Percentiles rank a stretch among this genome's conserved stretches.
phyloP scores from a whole-genome alignment of 768 basidiomycete species.

The Kwoniella sp. region DNA sequence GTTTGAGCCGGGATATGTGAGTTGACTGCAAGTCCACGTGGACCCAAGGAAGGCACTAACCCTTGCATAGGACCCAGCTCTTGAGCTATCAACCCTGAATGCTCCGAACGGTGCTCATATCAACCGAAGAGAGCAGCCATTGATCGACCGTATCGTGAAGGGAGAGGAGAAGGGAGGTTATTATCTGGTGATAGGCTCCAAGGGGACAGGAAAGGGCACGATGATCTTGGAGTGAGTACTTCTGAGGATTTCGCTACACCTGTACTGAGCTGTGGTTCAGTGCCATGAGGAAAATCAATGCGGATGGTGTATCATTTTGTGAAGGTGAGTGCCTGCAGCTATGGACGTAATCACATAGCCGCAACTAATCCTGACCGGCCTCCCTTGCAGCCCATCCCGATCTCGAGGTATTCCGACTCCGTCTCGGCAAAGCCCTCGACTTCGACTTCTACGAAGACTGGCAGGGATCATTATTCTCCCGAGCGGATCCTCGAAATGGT shows the following conservation, averaged over 20 bases:
- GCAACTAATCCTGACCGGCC: background rate
- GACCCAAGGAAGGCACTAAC: constrained; percentile 56
- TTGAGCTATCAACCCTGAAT: constrained; percentile 42
- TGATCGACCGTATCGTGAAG: constrained; percentile 75
- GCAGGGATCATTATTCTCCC: constrained; percentile 69
- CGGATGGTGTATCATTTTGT: constrained; percentile 60
- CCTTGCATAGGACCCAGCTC: constrained; percentile 37
- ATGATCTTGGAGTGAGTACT: constrained; percentile 72
- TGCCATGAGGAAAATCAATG: constrained; percentile 72
- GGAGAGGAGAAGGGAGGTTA: constrained; percentile 74
- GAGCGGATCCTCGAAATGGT: constrained; percentile 80
- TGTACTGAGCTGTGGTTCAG: constrained; percentile 17
- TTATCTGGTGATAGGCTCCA: constrained; percentile 74
- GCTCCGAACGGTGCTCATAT: constrained; percentile 60
- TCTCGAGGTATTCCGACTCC: constrained; percentile 76
- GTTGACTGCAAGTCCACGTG: constrained; percentile 26
- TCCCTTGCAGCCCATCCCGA: constrained; percentile 72
- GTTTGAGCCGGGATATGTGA: constrained; percentile 79
- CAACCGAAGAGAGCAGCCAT: constrained; percentile 71
- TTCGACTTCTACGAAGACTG: constrained; percentile 76
- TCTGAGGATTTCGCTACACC: no score
- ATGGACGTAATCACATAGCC: no score
- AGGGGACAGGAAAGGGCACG: constrained; percentile 82
- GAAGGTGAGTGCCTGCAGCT: constrained; percentile 62
- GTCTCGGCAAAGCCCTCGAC: constrained; percentile 81